Base-by-base conservation (phyloP, 2,329 filamentous ascomycete species). In the Trichophyton mentagrophytes region DNA sequence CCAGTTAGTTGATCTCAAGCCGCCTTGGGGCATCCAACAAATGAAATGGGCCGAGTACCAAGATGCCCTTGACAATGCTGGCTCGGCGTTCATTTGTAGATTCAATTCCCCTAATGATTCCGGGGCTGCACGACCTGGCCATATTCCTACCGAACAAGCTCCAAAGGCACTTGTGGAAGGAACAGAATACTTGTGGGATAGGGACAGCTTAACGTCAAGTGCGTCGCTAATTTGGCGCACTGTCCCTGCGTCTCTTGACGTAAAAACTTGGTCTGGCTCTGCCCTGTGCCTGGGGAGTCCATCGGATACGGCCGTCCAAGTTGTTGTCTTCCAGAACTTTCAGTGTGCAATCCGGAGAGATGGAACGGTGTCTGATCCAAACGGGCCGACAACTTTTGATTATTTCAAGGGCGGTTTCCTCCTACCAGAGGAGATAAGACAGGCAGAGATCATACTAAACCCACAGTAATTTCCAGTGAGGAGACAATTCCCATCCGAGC, bases 141-240 rank as follows among this genome's bases (percentile, higher is more conserved):
- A 13, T 22, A 56, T 56, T 17, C 11, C 11, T 3, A 13, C 53
- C 11, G 53, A 56, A 6, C 9, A 56, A 9, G n/a, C 17, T 20
- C 13, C 25, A 33, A 33, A 13, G 6, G 53, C 36, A 8, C 11
- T 57, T 36, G 17, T 46, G 15, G 25, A 57, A 44, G 62, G 62
- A n/a, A 49, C 62, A 6, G 57, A 58, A 42, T 63, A 63, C 47
- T 57, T 63, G 13, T 63, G 62, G 53, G 53, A 56, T 11, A 13
- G 7, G 9, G 33, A 38, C 51, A 53, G 25, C 30, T 2, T 47
- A 33, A 42, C 33, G 33, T 59, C 25, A 38, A 30, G 36, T n/a
- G 60, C 57, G 11, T 40, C 61, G n/a, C 56, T 62, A 27, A 47
- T 62, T 6, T 62, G 58, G 58, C 33, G 46, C 4, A 62, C 58